Evolutionary conservation across 768 basidiomycete species (phyloP), one percentile per base, ranked within the genome.

Genomic region (Hysterangium stoloniferum): DNA sequence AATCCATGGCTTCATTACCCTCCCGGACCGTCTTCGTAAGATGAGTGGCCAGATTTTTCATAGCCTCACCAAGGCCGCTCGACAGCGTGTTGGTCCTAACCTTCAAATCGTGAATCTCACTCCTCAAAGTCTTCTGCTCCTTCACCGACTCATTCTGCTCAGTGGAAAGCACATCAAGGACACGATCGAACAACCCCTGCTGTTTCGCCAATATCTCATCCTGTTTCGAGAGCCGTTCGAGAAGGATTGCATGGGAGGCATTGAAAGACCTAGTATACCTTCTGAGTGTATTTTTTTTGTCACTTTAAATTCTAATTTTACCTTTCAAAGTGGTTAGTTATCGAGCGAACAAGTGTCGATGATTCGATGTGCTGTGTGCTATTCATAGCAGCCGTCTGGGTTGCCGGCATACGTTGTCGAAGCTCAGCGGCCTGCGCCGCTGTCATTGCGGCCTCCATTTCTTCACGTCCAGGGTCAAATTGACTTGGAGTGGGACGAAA

Each of bases 161-260:
- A 41, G 34, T 19, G n/a, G 11, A 7, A 25, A 51, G 6, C 9
- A 20, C 15, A n/a, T 35, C 17, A 4, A 40, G 43, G 5, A 51
- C n/a, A 27, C 38, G 24, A 20, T 41, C 13, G 25, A 51, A 22
- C 13, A 31, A 25, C n/a, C 43, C 22, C 20, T 51, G 49, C 17
- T 51, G 49, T 17, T 42, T 24, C 4, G 37, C 1, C 19, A 40
- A 19, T 6, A 29, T n/a, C 6, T 7, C 27, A 4, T 51, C 49
- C 36, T 51, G 49, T 7, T 19, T 20, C 6, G 27, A 40, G 27
- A 51, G 28, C 13, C 49, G 49, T 15, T 28, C n/a, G 8, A 51
- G 24, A 29, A 51, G 24, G n/a, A 8, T 28, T 6, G 35, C 17
- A n/a, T 51, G 49, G 20, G 24, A 41, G 6, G 49, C 19, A n/a